Percentiles rank a stretch among this genome's conserved stretches.
Conservation (phyloP, 176 grass and related monocot genomes). For the Carex kokanica region DNA sequence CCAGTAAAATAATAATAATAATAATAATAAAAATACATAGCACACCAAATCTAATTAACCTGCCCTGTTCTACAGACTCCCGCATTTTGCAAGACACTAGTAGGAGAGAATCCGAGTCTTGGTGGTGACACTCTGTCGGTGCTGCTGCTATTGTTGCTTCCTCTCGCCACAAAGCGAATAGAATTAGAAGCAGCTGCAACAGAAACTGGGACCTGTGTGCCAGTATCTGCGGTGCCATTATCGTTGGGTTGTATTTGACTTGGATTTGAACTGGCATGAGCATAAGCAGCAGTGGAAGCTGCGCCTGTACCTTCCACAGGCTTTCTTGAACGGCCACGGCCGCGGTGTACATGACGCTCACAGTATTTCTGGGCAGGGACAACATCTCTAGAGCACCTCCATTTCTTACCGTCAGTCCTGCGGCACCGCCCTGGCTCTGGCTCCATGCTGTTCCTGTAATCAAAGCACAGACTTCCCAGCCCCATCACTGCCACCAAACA, state of each 20-base stretch:
- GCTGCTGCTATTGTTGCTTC: constrained; percentile 12
- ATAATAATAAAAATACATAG: neutral
- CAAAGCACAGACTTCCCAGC: constrained; percentile 80
- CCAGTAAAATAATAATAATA: neutral
- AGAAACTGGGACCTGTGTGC: neutral
- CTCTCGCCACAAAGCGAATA: constrained; percentile 10
- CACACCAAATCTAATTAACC: neutral
- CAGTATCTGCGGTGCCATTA: neutral
- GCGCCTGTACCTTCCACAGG: constrained; percentile 63
- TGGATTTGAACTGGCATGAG: neutral
- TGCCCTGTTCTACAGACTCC: constrained; percentile 15
- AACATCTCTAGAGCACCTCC: constrained; percentile 94
- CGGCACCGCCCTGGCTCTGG: constrained; percentile 93
- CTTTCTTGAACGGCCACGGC: constrained; percentile 99
- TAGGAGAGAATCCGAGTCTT: constrained; percentile 51
- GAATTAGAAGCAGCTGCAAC: neutral
- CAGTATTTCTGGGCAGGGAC: constrained; percentile 95
- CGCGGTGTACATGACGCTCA: constrained; percentile 95
- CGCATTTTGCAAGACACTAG: constrained; percentile 39
- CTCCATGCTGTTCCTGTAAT: constrained; percentile 95
- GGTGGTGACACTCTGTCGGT: constrained; percentile 20
- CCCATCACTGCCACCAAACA: constrained; percentile 53
- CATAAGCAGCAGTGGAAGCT: neutral
- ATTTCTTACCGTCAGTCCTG: constrained; percentile 96
- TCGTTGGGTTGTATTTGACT: neutral